A percentile compares a stretch with the other conserved stretches of the same genome.
Conservation (phyloP, 768 basidiomycete species). For the Hydnomerulius pinastri region DNA sequence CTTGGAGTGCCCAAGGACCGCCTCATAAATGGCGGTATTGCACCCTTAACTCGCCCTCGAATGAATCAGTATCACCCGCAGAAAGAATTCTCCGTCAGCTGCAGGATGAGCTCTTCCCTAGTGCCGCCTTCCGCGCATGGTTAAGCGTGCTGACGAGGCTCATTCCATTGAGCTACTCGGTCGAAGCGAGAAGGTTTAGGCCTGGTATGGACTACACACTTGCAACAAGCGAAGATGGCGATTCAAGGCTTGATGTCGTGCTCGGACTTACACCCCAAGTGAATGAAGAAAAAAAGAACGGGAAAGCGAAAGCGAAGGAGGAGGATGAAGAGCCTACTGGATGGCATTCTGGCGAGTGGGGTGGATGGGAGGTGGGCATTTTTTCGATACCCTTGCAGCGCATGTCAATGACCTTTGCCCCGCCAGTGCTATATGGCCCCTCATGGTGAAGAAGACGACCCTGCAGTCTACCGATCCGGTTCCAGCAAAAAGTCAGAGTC, state of each 20-base stretch:
- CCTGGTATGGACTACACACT: slow-evolving; percentile 95
- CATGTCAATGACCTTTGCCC: not conserved
- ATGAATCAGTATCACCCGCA: slow-evolving; percentile 1
- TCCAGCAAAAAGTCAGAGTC: slow-evolving; percentile 40
- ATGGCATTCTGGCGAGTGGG: slow-evolving; percentile 79
- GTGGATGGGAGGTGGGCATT: slow-evolving; percentile 85
- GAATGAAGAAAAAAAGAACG: slow-evolving; percentile 22
- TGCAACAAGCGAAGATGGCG: slow-evolving; percentile 81
- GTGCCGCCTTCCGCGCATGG: slow-evolving; percentile 90
- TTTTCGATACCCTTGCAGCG: slow-evolving; percentile 1
- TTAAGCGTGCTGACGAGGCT: slow-evolving; percentile 69
- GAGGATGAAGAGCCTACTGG: slow-evolving; percentile 39
- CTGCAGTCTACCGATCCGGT: slow-evolving; percentile 83
- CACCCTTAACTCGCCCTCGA: slow-evolving; percentile 40
- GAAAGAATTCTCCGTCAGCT: slow-evolving; percentile 39
- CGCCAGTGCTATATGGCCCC: slow-evolving; percentile 90
- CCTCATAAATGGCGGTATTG: slow-evolving; percentile 96
- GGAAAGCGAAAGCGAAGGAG: slow-evolving; percentile 34
- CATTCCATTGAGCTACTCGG: slow-evolving; percentile 68
- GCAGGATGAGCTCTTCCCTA: slow-evolving; percentile 78
- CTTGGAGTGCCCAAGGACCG: slow-evolving; percentile 81
- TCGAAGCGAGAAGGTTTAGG: slow-evolving; percentile 86
- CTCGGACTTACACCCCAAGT: slow-evolving; percentile 81
- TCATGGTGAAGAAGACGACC: slow-evolving; percentile 93
- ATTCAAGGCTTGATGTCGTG: slow-evolving; percentile 82